These are phyloP conservation scores for Chaetomium tenue DNA, from an alignment of 495 filamentous ascomycete genomes.

Conservation along the genomic window DNA sequence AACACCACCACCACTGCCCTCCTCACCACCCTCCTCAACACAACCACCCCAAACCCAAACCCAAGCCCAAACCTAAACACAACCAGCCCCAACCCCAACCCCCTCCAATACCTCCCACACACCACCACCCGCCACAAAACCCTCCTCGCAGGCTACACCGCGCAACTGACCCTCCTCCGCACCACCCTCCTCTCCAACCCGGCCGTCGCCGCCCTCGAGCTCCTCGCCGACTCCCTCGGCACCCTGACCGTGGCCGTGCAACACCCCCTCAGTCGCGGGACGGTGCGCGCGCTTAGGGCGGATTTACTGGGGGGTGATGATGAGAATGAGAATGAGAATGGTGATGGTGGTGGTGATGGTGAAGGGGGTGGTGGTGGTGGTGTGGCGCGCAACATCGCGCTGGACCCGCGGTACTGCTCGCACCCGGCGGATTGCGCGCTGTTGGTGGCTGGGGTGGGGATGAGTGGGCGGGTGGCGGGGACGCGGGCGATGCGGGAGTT, in stretches of 20 bases:
- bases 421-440: constrained; percentile 38
- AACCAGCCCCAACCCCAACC: no score
- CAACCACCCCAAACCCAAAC: no score
- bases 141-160: constrained; percentile 42
- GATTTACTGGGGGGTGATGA: constrained; percentile 34
- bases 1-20: background rate
- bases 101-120: constrained; percentile 27
- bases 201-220: constrained; percentile 31
- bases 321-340: no score
- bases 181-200: constrained; percentile 23
- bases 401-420: constrained; percentile 38
- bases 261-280: constrained; percentile 42
- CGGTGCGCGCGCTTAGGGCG: constrained; percentile 35
- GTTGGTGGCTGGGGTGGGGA: constrained; percentile 28
- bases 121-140: constrained; percentile 36
- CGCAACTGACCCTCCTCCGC: constrained; percentile 38
- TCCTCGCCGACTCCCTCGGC: constrained; percentile 38
- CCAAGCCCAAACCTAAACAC: no score
- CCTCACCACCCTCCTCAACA: no score
- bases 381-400: constrained; percentile 27
- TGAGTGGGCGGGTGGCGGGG: constrained; percentile 35
- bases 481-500: constrained; percentile 40
- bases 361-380: background rate
- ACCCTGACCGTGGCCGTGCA: constrained; percentile 36
- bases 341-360: no score